A percentile compares a stretch with the other conserved stretches of the same genome.
Evolutionary conservation across 2,329 filamentous ascomycete genomes (phyloP).

Genomic region (Pezicula carpinea): DNA sequence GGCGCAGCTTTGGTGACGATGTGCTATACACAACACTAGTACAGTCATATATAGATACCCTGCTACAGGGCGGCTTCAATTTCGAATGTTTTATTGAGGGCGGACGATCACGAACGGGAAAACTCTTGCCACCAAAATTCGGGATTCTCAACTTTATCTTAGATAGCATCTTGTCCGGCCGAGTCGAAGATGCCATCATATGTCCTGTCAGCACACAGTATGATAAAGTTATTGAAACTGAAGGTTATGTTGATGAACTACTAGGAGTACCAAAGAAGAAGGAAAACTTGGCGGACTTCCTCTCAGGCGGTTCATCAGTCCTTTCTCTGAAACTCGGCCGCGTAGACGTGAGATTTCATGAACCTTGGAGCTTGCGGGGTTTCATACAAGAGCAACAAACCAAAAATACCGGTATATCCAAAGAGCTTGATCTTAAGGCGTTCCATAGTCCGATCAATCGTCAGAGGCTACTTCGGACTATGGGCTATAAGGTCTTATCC

Average conservation of each 20-base stretch:
- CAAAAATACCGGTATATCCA: constrained; percentile 47
- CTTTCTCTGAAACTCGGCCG: constrained; percentile 83
- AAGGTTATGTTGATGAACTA: constrained; percentile 92
- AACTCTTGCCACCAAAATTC: constrained; percentile 90
- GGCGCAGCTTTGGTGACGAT: constrained; percentile 88
- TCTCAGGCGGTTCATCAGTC: constrained; percentile 74
- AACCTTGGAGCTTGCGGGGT: constrained; percentile 84
- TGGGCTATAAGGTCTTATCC: constrained; percentile 87
- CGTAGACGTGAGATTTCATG: constrained; percentile 92
- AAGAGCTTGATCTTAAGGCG: constrained; percentile 40
- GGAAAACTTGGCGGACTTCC: constrained; percentile 84
- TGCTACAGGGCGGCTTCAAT: constrained; percentile 88
- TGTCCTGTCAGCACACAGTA: constrained; percentile 97
- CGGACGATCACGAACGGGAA: constrained; percentile 86
- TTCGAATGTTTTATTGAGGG: constrained; percentile 98
- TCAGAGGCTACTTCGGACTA: constrained; percentile 72
- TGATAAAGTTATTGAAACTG: constrained; percentile 97
- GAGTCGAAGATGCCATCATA: constrained; percentile 86
- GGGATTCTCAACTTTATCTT: constrained; percentile 89
- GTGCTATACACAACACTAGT: constrained; percentile 88
- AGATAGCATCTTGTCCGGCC: constrained; percentile 82
- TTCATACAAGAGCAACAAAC: constrained; percentile 77
- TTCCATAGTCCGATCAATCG: constrained; percentile 30
- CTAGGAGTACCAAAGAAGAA: constrained; percentile 93
- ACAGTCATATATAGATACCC: constrained; percentile 89